Base-by-base conservation (phyloP, 2,329 filamentous ascomycete genomes). In the Plectosphaerella cucumerina region DNA sequence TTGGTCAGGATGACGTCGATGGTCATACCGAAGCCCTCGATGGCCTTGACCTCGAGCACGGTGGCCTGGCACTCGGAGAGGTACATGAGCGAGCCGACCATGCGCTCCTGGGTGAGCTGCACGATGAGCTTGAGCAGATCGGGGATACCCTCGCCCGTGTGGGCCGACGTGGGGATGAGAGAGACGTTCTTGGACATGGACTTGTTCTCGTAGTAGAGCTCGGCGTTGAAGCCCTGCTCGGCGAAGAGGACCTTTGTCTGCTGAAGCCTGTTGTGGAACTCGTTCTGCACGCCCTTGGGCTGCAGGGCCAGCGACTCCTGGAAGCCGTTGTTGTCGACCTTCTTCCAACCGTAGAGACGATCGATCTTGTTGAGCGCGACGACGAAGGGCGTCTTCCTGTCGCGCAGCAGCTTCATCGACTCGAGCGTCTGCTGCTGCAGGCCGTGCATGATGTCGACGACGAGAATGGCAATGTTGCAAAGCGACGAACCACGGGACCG, bases 391-490 rank as follows among this genome's bases (percentile, higher is more conserved):
- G 94, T 99, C 74, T 94, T 95, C 62, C 90, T 84, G 63, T 97
- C 93, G 65, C 93, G 84, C 48, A 99, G 84, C 57, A 99, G 76
- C 60, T 85, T 88, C 90, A 99, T 97, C 2, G 94, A 99, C 73
- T 99, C 95, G 31, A 97, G 80, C 15, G 94, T 99, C 72, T 99
- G 94, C 17, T 87, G 93, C 72, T 99, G 94, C 44, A 99, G 82
- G 67, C 95, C 95, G 82, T 99, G 94, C 94, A 99, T 97, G 65
- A 99, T 99, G 77, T 99, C 94, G 60, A 99, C 93, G 41, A 99
- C 95, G 59, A 99, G 77, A 67, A 99, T 99, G 62, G 94, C 94
- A 73, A 99, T 99, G 77, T 99, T 99, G 73, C 95, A 99, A 53
- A 99, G 89, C 14, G 92, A 97, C 39, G 94, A 97, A 74, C 94